Evolutionary conservation across 2,329 filamentous ascomycete species (phyloP), one percentile per base, ranked within the genome.

Genomic region (Hirsutella rhossiliensis): DNA sequence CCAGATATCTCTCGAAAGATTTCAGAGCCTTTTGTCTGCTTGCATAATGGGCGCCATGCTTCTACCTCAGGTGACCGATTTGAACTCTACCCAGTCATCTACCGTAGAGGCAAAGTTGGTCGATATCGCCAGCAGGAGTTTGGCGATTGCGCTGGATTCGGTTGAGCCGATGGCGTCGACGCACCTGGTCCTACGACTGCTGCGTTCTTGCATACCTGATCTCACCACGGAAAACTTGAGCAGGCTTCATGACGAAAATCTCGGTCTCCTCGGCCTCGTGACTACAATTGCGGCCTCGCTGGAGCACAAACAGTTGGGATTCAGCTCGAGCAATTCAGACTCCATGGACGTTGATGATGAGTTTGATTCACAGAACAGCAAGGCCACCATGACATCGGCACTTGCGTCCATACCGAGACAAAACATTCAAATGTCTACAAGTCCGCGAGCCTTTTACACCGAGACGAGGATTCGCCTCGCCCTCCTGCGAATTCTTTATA

Each of bases 301-400:
- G 29, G 51, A 57, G 18, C 44, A 50, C 11, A 51, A 47, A 37
- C 46, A 49, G 4, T 28, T 47, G 13, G 52, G 42, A 59, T 3
- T 51, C 47, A 19, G 52, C 52, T 29, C 52, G 64, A 39, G 56
- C 4, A 62, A 68, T 11, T 50, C 64, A 3, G 77, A 82, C 50
- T 56, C 69, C 6, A 82, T 85, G 78, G 80, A 86, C 44, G 54
- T 87, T 5, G 83, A 87, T 52, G 70, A 75, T 12, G 74, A 75
- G 2, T 79, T 82, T 44, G 74, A 77, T 36, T 78, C 78, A 0
- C 77, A 82, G 50, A 66, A 66, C 43, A 79, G 72, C 48, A 68
- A 67, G 20, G 63, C 58, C 23, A 68, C 65, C 41, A 56, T 60
- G 15, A 47, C 56, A 1, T 57, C 65, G 28, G 64, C 62, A 29